These are phyloP conservation scores for Discostella stelligera DNA, from an alignment of 352 stramenopile genomes.

Conservation along the genomic window DNA sequence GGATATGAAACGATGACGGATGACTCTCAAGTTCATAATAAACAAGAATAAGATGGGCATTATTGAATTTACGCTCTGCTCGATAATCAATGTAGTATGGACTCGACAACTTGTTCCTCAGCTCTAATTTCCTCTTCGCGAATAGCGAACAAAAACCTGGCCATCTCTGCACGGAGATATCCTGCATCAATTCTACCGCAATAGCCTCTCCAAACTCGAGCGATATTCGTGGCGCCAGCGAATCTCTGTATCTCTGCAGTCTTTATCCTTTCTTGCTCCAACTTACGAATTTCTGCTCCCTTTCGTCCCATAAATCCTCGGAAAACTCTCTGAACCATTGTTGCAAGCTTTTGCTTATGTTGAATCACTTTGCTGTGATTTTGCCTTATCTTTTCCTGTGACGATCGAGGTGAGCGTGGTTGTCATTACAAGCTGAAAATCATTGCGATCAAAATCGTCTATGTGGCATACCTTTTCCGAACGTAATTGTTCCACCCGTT, in stretches of 20 bases:
- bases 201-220: slow-evolving; percentile 87
- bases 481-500: slow-evolving; percentile 79
- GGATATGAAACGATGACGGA: background rate
- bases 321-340: slow-evolving; percentile 87
- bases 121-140: slow-evolving; percentile 88
- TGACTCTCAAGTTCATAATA: background rate
- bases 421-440: background rate
- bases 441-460: background rate
- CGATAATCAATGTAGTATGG: background rate
- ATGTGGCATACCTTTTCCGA: slow-evolving; percentile 79
- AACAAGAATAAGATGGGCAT: background rate
- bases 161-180: slow-evolving; percentile 87
- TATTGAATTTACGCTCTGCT: background rate
- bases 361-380: slow-evolving; percentile 44
- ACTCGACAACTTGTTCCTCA: slow-evolving; percentile 73
- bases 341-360: slow-evolving; percentile 80
- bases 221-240: slow-evolving; percentile 85
- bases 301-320: slow-evolving; percentile 86
- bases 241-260: slow-evolving; percentile 83
- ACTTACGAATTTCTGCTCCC: slow-evolving; percentile 85
- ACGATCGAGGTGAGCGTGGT: background rate
- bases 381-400: slow-evolving; percentile 74
- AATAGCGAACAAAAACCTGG: slow-evolving; percentile 90
- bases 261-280: slow-evolving; percentile 86
- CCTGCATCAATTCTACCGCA: slow-evolving; percentile 85